phyloP scores from a whole-genome alignment of 768 basidiomycete species.

The Podaxis sp. region DNA sequence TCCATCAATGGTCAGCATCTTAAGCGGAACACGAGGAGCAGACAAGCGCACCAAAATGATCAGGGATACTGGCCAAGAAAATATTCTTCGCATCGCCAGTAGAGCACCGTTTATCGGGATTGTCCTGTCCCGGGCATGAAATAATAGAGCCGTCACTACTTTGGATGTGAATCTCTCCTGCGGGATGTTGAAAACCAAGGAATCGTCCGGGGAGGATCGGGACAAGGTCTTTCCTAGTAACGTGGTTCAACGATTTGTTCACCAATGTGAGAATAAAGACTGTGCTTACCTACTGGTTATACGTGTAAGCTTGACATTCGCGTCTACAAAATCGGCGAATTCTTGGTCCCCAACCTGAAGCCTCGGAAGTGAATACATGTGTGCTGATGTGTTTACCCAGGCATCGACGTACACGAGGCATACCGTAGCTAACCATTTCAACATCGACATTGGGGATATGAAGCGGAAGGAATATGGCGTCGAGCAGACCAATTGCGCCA shows the following conservation, averaged over 20 bases:
- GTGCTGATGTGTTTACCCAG: not conserved
- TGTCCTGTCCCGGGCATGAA: slow-evolving; percentile 50
- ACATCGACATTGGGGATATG: slow-evolving; percentile 41
- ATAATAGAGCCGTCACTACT: slow-evolving; percentile 34
- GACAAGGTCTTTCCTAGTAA: slow-evolving; percentile 35
- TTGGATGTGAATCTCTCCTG: slow-evolving; percentile 55
- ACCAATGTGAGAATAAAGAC: not conserved
- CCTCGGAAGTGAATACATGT: not conserved
- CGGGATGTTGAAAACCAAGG: slow-evolving; percentile 49
- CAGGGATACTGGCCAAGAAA: slow-evolving; percentile 41
- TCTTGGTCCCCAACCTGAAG: slow-evolving; percentile 45
- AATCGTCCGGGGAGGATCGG: slow-evolving; percentile 56
- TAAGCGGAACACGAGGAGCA: not conserved
- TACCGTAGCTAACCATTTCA: slow-evolving; percentile 46
- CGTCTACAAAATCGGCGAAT: slow-evolving; percentile 44
- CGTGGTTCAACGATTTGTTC: not conserved
- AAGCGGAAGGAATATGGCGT: slow-evolving; percentile 47
- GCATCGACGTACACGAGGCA: slow-evolving; percentile 40
- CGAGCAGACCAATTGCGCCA: slow-evolving; percentile 51
- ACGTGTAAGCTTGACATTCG: slow-evolving; percentile 38
- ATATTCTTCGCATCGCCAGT: slow-evolving; percentile 55
- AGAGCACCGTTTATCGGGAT: slow-evolving; percentile 50
- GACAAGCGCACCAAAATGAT: slow-evolving; percentile 44
- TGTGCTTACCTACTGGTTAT: slow-evolving; percentile 35
- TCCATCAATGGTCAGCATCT: too few species aligned